Percentiles rank a stretch among this genome's conserved stretches.
These are phyloP conservation scores for Phellopilus nigrolimitatus DNA, from an alignment of 1,284 basidiomycete genomes.

Conservation along the genomic window DNA sequence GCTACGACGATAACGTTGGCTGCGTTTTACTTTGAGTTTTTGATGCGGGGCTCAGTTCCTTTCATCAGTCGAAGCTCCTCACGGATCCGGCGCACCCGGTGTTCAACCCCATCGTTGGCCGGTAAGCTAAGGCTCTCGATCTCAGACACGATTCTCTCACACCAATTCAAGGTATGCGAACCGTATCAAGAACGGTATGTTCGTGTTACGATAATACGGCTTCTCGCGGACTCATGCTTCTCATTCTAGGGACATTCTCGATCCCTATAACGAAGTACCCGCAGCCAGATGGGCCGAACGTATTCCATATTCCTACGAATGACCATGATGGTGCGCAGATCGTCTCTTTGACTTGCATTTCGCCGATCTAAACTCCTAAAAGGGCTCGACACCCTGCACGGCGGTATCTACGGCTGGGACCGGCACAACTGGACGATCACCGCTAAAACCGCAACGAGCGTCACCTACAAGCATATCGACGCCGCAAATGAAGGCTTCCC, in stretches of 20 bases:
- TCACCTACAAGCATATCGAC: conserved; percentile 49
- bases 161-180: conserved; percentile 25
- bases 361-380: neutral
- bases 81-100: conserved; percentile 10
- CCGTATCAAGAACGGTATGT: conserved; percentile 32
- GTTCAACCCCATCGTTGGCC: conserved; percentile 14
- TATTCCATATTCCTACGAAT: conserved; percentile 48
- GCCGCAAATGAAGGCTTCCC: conserved; percentile 50
- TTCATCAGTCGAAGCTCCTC: neutral
- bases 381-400: conserved; percentile 45
- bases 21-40: too few species aligned
- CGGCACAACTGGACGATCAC: conserved; percentile 51
- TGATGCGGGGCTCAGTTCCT: neutral
- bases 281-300: conserved; percentile 40
- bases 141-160: neutral
- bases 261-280: conserved; percentile 48
- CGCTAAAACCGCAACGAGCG: conserved; percentile 36
- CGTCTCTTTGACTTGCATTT: neutral
- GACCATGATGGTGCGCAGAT: conserved; percentile 25
- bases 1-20: conserved; percentile 15
- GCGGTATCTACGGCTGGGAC: conserved; percentile 51
- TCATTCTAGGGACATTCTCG: conserved; percentile 50
- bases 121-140: neutral
- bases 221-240: too few species aligned
- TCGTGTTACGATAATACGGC: too few species aligned